phyloP scores from a whole-genome alignment of 345 rosid species.

The Citrus unshiu region DNA sequence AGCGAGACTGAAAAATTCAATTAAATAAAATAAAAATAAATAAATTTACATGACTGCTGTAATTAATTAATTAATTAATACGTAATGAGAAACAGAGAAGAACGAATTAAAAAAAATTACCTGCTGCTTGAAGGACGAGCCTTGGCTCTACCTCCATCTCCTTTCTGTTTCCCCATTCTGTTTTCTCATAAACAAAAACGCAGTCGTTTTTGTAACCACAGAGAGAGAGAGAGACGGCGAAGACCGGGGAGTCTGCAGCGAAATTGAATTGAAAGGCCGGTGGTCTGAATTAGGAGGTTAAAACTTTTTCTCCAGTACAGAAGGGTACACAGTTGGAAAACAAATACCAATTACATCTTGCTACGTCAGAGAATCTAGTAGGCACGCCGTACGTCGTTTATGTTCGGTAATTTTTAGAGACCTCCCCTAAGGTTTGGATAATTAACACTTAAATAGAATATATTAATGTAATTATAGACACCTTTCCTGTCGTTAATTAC shows the following conservation, averaged over 20 bases:
- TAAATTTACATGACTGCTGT: background rate
- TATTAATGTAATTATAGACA: no score
- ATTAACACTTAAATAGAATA: no score
- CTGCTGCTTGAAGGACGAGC: constrained; percentile 98
- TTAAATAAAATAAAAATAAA: background rate
- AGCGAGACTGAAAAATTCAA: constrained; percentile 47
- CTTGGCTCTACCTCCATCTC: constrained; percentile 74
- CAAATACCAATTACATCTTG: background rate
- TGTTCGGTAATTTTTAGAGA: no score
- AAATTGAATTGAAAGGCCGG: background rate
- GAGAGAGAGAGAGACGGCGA: background rate
- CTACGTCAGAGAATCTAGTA: no score
- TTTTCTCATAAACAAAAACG: background rate
- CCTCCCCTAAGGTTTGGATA: no score
- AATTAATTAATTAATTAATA: background rate
- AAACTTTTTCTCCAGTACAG: background rate
- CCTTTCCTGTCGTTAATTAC: no score
- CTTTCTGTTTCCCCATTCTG: constrained; percentile 77
- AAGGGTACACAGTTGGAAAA: background rate
- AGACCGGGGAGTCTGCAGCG: background rate
- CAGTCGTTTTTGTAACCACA: background rate
- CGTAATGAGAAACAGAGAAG: background rate
- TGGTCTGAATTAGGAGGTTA: background rate
- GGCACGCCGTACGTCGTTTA: no score
- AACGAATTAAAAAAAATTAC: constrained; percentile 19